Evolutionary conservation across 371 early-diverging fungal species (phyloP), one percentile per base, ranked within the genome.

Genomic region (Lichtheimia ornata): DNA sequence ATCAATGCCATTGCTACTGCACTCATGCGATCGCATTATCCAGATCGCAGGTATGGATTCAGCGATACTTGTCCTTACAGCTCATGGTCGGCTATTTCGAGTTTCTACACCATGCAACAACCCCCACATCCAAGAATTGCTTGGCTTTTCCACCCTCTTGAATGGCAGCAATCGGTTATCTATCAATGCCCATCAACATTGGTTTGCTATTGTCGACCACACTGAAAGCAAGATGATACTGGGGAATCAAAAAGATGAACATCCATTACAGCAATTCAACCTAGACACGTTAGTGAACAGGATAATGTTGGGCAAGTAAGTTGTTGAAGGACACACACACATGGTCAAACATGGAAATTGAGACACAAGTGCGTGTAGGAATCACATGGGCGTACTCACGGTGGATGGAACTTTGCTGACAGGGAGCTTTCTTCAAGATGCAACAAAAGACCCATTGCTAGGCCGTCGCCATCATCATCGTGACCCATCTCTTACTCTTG

Each of bases 341-440:
- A 58, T 7, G 50, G 20, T 5, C 9, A 4, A 28, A 17, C 22
- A 22, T 40, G 18, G 27, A 50, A 50, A 55, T 5, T 5, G 20
- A 20, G 3, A 25, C 43, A 25, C 22, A 17, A 4, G 13, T 22
- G 40, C 12, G 56, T 5, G 14, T 50, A 76, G 76, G 45, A 73
- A 74, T 50, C 79, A 79, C 59, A 62, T 35, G 42, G 79, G 79
- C 22, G 76, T 76, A 17, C 24, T 79, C 27, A 79, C 79, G 11
- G 73, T 58, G 27, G 35, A 70, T 35, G 79, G 79, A 5, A 41
- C 63, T 9, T 17, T 79, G 27, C 50, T 73, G 25, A 76, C 79
- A 7, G 76, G 79, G 74, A 76, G 76, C 11, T 52, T n/a, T 0
- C 67, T 35, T 35, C 35, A 35, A 35, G 2, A 35, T 35, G 35